Percentiles rank a stretch among this genome's conserved stretches.
Evolutionary conservation across 2,329 filamentous ascomycete species (phyloP).

Genomic region (Tolypocladium album): DNA sequence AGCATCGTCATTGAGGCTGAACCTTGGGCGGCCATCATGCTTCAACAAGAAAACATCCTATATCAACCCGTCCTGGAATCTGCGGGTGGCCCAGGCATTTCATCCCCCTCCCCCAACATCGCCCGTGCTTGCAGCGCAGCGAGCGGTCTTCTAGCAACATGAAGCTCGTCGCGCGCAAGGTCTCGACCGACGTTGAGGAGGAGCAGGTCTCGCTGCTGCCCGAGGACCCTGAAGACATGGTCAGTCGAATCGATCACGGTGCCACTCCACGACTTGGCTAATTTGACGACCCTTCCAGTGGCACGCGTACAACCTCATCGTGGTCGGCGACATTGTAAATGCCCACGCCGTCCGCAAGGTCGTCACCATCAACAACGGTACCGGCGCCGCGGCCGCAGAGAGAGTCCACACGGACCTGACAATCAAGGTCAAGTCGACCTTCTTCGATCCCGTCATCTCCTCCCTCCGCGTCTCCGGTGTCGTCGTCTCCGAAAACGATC

Average conservation of each 20-base stretch:
- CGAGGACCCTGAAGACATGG: slow-evolving; percentile 37
- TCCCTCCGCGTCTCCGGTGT: slow-evolving; percentile 45
- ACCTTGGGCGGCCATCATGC: neutral
- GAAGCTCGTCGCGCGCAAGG: slow-evolving; percentile 28
- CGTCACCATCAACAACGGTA: slow-evolving; percentile 34
- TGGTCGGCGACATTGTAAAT: slow-evolving; percentile 39
- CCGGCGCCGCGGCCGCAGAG: slow-evolving; percentile 35
- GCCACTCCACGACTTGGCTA: neutral
- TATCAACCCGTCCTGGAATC: neutral
- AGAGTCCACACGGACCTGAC: slow-evolving; percentile 48
- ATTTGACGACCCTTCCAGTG: slow-evolving; percentile 24
- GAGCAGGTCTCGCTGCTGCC: slow-evolving; percentile 30
- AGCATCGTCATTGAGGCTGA: neutral
- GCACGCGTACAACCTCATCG: slow-evolving; percentile 52
- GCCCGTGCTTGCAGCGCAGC: neutral
- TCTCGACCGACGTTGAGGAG: slow-evolving; percentile 26
- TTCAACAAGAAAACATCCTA: neutral
- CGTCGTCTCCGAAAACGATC: slow-evolving; percentile 40
- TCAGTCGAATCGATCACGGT: slow-evolving; percentile 10
- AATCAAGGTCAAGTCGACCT: slow-evolving; percentile 44
- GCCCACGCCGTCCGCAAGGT: slow-evolving; percentile 48
- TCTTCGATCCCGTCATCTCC: slow-evolving; percentile 46
- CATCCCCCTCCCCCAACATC: neutral
- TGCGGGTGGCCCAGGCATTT: neutral
- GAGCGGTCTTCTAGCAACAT: slow-evolving; percentile 11